Evolutionary conservation across 768 basidiomycete genomes (phyloP).

Genomic region (Tricholoma sp.): DNA sequence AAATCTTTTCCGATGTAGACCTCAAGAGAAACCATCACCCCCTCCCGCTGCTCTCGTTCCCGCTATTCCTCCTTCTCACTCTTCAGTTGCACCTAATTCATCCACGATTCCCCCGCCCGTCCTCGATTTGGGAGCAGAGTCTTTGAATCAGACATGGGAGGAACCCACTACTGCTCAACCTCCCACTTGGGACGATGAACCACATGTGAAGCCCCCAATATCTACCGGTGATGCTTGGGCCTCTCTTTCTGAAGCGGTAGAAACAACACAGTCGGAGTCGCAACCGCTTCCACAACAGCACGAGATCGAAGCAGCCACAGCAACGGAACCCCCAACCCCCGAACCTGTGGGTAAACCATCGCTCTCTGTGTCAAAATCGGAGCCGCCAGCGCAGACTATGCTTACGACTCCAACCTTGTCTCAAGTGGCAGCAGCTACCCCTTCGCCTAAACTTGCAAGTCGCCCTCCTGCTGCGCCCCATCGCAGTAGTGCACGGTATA

Average conservation of each 20-base stretch:
- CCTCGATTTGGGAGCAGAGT: slow-evolving; percentile 30
- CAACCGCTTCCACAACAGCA: slow-evolving; percentile 17
- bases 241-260: slow-evolving; percentile 19
- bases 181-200: slow-evolving; percentile 71
- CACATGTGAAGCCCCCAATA: slow-evolving; percentile 31
- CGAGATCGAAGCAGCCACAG: slow-evolving; percentile 26
- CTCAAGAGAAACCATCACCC: slow-evolving; percentile 59
- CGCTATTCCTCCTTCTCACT: slow-evolving; percentile 20
- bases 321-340: slow-evolving; percentile 24
- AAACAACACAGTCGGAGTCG: slow-evolving; percentile 14
- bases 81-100: slow-evolving; percentile 19
- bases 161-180: slow-evolving; percentile 67
- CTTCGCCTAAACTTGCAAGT: slow-evolving; percentile 46
- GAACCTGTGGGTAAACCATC: slow-evolving; percentile 25
- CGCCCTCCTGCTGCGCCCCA: slow-evolving; percentile 51
- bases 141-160: slow-evolving; percentile 50
- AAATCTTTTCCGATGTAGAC: slow-evolving; percentile 30
- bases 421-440: slow-evolving; percentile 35
- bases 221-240: slow-evolving; percentile 30
- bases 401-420: slow-evolving; percentile 25
- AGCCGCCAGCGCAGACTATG: slow-evolving; percentile 30
- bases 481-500: slow-evolving; percentile 58
- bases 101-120: slow-evolving; percentile 30
- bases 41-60: slow-evolving; percentile 28
- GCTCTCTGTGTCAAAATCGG: slow-evolving; percentile 25